Base-by-base conservation (phyloP, 192 early-diverging fungal species). In the Gamsiella multidivaricata region DNA sequence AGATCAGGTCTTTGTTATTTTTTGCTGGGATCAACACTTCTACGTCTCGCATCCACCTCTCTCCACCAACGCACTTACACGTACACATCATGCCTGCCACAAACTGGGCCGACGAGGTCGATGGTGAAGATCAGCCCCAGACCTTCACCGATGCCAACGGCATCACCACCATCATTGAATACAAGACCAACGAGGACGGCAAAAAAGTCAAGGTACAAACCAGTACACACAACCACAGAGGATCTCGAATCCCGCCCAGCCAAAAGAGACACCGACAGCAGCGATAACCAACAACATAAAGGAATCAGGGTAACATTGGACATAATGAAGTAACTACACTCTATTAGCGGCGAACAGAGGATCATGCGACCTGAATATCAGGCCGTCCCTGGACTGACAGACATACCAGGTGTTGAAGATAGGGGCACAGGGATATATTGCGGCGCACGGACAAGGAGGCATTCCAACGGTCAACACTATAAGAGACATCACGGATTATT, bases 171-270 rank as follows among this genome's bases (percentile, higher is more conserved):
- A 86, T 94, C 54, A 87, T 93, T 41, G 92, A 95, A 83, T 90
- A 92, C 84, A 87, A 84, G 61, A 81, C 84, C n/a, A 97, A 95
- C 65, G 95, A 94, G 26, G 93, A 95, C 47, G 95, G 96, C 73
- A 93, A 95, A 78, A 94, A 90, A 84, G 94, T 97, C 51, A 95
- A 94, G 83, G 89, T 91, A 85, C 31, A 43, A 52, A 31, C 45
- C 34, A 54, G 17, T 49, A 20, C 46, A 49, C n/a, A 49, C 8
- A 49, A 1, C 46, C 46, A 49, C 37, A 39, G 37, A 39, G n/a
- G n/a, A n/a, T n/a, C n/a, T n/a, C n/a, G n/a, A n/a, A n/a, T n/a
- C n/a, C n/a, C n/a, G n/a, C 22, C 4, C 9, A 17, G 22, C 46
- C 5, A 49, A 39, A 12, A 39, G 37, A 39, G 37, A 39, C 5